Base-by-base conservation (phyloP, 2,329 filamentous ascomycete genomes). In the Corniculantispora saksenae region DNA sequence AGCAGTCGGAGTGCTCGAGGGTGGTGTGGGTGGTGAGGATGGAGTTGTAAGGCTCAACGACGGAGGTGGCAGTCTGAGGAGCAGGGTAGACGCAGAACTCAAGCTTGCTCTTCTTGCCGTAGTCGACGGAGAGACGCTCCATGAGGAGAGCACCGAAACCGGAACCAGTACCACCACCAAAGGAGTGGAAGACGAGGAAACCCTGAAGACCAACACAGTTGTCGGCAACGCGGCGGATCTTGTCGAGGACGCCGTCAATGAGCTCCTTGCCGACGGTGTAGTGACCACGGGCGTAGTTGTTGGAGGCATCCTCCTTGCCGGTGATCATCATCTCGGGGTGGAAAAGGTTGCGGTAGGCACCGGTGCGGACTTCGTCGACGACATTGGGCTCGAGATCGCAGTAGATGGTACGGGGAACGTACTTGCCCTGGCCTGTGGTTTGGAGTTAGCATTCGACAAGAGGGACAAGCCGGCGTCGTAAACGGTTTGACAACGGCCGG, bases 91-190 rank as follows among this genome's bases (percentile, higher is more conserved):
- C 94, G 77, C 93, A 97, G 87, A 99, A 99, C 83, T 99, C 95
- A 70, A 99, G 89, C 90, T 99, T 99, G 88, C 92, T 96, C 91
- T 99, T 99, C 91, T 99, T 99, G 86, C 95, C 94, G 79, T 97
- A 99, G 84, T 99, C 95, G 76, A 97, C 92, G 43, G 95, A 98
- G 68, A 99, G 89, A 79, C 95, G 94, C 86, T 99, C 95, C 93
- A 99, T 97, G 74, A 99, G 86, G 72, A 99, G 89, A 75, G 95
- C 95, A 83, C 95, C 95, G 81, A 99, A 99, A 78, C 95, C 95
- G 74, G 95, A 99, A 76, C 95, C 95, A 74, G 95, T 99, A 85
- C 95, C 95, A 83, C 95, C 95, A 83, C 95, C 95, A 80, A 99
- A 98, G 67, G 94, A 98, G 90, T 99, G 95, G 91, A 98, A 98